phyloP scores from a whole-genome alignment of 495 filamentous ascomycete genomes.

The Aspergillus cristatus region DNA sequence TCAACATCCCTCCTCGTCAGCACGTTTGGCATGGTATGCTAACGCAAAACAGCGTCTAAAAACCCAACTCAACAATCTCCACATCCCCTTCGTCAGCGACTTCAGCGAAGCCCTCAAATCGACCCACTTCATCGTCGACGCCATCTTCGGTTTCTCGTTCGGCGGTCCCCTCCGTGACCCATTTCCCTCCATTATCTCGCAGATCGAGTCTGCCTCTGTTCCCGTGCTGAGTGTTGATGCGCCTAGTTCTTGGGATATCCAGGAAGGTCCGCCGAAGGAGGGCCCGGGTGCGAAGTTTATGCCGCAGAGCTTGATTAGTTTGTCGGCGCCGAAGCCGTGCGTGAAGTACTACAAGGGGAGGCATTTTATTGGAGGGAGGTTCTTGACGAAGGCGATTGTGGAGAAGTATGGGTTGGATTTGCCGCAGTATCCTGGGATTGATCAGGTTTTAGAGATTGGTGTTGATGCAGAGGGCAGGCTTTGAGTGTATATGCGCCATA shows the following conservation, averaged over 20 bases:
- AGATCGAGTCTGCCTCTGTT: slow-evolving; percentile 59
- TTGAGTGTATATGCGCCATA: too few relatives aligned
- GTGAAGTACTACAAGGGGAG: slow-evolving; percentile 72
- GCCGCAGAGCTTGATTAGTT: slow-evolving; percentile 68
- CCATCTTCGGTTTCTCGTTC: slow-evolving; percentile 96
- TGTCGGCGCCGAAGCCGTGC: slow-evolving; percentile 94
- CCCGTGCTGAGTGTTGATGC: slow-evolving; percentile 86
- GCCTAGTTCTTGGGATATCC: slow-evolving; percentile 89
- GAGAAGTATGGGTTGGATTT: slow-evolving; percentile 81
- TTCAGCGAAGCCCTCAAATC: slow-evolving; percentile 56
- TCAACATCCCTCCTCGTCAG: not conserved
- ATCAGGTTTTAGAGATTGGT: slow-evolving; percentile 77
- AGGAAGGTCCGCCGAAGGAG: slow-evolving; percentile 65
- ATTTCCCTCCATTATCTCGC: slow-evolving; percentile 69
- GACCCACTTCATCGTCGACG: slow-evolving; percentile 77
- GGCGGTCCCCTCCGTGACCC: slow-evolving; percentile 85
- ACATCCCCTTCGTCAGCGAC: slow-evolving; percentile 77
- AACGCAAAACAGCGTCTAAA: slow-evolving; percentile 62
- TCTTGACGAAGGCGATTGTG: slow-evolving; percentile 68
- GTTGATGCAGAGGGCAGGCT: slow-evolving; percentile 48
- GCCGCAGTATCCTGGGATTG: slow-evolving; percentile 76
- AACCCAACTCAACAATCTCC: slow-evolving; percentile 73
- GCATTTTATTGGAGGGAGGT: slow-evolving; percentile 88
- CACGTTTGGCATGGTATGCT: too few relatives aligned
- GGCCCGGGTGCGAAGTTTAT: slow-evolving; percentile 75